Evolutionary conservation across 2,329 filamentous ascomycete species (phyloP).

Genomic region (Coccinonectria pachysandricola): DNA sequence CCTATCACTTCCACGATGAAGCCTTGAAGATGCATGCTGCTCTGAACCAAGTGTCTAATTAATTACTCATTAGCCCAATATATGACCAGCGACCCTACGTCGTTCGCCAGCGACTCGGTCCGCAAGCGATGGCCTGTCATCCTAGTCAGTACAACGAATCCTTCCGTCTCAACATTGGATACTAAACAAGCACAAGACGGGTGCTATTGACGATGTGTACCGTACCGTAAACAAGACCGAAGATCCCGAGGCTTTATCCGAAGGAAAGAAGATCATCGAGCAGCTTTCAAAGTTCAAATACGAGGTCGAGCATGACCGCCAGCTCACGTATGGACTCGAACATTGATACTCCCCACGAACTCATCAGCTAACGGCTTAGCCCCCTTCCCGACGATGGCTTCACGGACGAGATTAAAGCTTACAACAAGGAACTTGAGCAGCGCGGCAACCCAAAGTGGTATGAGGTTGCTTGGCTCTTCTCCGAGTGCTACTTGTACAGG

Average conservation of each 20-base stretch:
- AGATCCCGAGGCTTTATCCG: slow-evolving; percentile 55
- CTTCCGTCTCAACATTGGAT: neutral
- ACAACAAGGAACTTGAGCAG: slow-evolving; percentile 76
- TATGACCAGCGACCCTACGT: slow-evolving; percentile 69
- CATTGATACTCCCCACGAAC: too few species aligned
- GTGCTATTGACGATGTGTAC: slow-evolving; percentile 91
- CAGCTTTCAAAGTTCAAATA: slow-evolving; percentile 80
- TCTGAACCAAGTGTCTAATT: too few species aligned
- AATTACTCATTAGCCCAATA: slow-evolving; percentile 74
- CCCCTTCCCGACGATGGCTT: slow-evolving; percentile 69
- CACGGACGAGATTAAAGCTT: slow-evolving; percentile 67
- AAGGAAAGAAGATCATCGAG: slow-evolving; percentile 80
- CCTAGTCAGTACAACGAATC: slow-evolving; percentile 46
- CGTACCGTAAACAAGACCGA: slow-evolving; percentile 51
- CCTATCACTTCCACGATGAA: too few species aligned
- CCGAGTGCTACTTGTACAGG: slow-evolving; percentile 92
- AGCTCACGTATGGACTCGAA: slow-evolving; percentile 63
- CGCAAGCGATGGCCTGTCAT: slow-evolving; percentile 90
- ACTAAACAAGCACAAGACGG: slow-evolving; percentile 47
- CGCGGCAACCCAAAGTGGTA: slow-evolving; percentile 73
- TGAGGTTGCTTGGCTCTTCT: slow-evolving; percentile 75
- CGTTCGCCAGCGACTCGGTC: slow-evolving; percentile 79
- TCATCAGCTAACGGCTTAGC: slow-evolving; percentile 28
- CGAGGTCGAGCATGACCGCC: slow-evolving; percentile 82
- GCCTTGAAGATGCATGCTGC: too few species aligned